Base-by-base conservation (phyloP, 1,284 basidiomycete genomes). In the Fistulinella cinereoalba region DNA sequence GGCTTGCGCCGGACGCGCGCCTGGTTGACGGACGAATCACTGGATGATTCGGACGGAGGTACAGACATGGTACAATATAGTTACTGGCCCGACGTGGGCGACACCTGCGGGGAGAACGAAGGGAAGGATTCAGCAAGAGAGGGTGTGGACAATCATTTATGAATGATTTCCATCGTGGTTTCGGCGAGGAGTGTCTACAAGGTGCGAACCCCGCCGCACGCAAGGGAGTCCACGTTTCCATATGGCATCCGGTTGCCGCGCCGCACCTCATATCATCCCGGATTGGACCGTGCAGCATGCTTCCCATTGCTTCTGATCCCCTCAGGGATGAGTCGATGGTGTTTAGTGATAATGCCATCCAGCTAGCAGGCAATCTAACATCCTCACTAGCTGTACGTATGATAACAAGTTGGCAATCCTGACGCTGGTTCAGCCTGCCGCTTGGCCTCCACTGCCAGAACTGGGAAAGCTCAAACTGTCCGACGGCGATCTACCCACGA, bases 81-180 rank as follows among this genome's bases (percentile, higher is more conserved):
- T 5, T 19, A n/a, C 36, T n/a, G 40, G 44, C 31, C 46, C 43
- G 46, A 21, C 53, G 49, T 31, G 41, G 49, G 44, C 46, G 42
- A 50, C 29, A 40, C 59, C 50, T 42, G 56, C 40, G 43, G 49
- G 50, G 44, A 33, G 40, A 37, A 32, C 24, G 49, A 38, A 46
- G 37, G 33, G n/a, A n/a, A n/a, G n/a, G n/a, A n/a, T n/a, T 11
- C 39, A 40, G 44, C 29, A 46, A 50, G 46, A 55, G 51, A 51
- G 46, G n/a, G n/a, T n/a, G n/a, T n/a, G 42, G 38, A 12, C 11
- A 28, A 42, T 7, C 33, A 44, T 52, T 67, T 64, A 68, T 63
- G 62, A 66, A 65, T 32, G 50, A 52, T 54, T 54, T 51, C 52
- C 65, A 66, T 64, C 62, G 62, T 65, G 62, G 65, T 50, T 64